Evolutionary conservation across 75 land plant species (phyloP), one percentile per base, ranked within the genome.

Genomic region (Azolla pinnata): DNA sequence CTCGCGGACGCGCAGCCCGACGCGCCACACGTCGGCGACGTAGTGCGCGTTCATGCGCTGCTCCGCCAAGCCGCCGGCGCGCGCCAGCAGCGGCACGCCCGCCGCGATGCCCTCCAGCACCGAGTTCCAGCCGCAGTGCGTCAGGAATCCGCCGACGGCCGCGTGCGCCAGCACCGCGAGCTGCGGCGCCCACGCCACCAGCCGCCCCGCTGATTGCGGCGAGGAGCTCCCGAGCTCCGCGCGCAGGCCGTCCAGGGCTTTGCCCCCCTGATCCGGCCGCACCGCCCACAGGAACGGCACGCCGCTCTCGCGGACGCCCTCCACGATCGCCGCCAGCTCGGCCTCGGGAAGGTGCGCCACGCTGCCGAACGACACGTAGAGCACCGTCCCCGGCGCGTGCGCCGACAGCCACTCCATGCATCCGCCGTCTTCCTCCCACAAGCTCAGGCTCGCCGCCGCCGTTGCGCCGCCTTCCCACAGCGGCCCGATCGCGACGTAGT

Each of bases 51-150:
- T 83, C 56, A 67, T 60, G 45, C 67, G 68, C 54, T 87, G 87
- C 62, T 83, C 82, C 8, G 76, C 80, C 47, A 48, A 48, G 21
- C 45, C 44, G 27, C 70, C 29, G 1, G 92, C 87, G 87, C 82
- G 77, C 0, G 84, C 75, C 27, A 76, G 66, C 80, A 83, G 68
- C 17, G 82, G 80, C 62, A 81, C 59, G 0, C 80, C 84, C 0
- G 71, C 59, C 28, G 47, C 31, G 1, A 80, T 32, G 29, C 66
- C 74, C 69, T 87, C 92, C 44, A 87, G 2, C 0, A 50, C 61
- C 26, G 85, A 88, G 70, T 90, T 90, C 90, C 87, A 86, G 9
- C 96, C 87, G 57, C 86, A 80, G 49, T 83, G 90, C 0, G 81
- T 80, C 24, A 87, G 65, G 58, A 87, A 83, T 1, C 67, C 79